phyloP scores from a whole-genome alignment of 352 stramenopile species.

The Globisporangium parvum region DNA sequence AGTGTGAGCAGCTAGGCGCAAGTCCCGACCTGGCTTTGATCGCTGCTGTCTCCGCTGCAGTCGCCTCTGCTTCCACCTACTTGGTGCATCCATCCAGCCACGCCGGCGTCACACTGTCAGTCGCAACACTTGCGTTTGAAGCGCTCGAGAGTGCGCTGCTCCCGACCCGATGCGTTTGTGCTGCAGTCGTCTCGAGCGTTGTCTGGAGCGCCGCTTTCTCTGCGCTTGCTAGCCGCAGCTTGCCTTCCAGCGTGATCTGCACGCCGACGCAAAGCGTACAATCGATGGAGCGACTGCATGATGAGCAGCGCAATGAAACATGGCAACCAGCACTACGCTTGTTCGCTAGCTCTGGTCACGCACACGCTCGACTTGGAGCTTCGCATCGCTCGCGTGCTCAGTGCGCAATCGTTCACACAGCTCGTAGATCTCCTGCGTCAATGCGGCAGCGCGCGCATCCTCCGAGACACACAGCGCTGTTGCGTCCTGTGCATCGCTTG shows the following conservation, averaged over 20 bases:
- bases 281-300: not conserved
- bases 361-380: not conserved
- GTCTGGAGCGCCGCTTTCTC: slow-evolving; percentile 1
- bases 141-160: not conserved
- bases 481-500: slow-evolving; percentile 7
- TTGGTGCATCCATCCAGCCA: not conserved
- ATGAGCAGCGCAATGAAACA: not conserved
- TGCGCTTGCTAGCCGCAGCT: slow-evolving; percentile 2
- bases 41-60: not conserved
- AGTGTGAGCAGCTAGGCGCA: no score
- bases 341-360: not conserved
- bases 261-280: not conserved
- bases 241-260: slow-evolving; percentile 3
- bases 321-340: not conserved
- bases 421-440: slow-evolving; percentile 13
- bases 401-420: slow-evolving; percentile 10
- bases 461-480: slow-evolving; percentile 7
- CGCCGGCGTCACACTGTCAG: not conserved
- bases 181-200: not conserved
- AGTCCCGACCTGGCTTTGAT: slow-evolving; percentile 2
- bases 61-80: slow-evolving; percentile 9
- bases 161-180: not conserved
- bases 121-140: not conserved
- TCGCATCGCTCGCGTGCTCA: slow-evolving; percentile 1
- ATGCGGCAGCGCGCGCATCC: slow-evolving; percentile 1